These are phyloP conservation scores for Trichosanthes truncata DNA, from an alignment of 306 rosid genomes.

Conservation along the genomic window DNA sequence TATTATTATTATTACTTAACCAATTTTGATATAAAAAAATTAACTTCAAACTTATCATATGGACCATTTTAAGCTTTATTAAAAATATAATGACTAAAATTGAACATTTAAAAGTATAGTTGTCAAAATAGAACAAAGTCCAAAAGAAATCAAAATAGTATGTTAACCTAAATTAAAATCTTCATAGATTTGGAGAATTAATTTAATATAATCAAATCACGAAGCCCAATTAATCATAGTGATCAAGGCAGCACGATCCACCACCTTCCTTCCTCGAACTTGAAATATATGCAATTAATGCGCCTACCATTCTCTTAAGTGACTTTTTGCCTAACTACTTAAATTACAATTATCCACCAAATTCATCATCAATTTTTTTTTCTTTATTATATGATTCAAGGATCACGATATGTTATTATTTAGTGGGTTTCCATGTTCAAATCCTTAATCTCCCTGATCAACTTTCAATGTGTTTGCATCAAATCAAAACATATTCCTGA, in stretches of 20 bases:
- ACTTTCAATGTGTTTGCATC: neutral
- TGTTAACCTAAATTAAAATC: neutral
- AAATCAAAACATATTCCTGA: neutral
- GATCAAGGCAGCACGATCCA: conserved; percentile 7
- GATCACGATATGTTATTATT: neutral
- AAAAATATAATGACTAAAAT: too few species aligned
- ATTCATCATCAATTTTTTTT: neutral
- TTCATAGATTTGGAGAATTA: neutral
- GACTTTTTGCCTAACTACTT: neutral
- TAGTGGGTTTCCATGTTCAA: neutral
- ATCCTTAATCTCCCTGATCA: neutral
- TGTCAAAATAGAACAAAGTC: too few species aligned
- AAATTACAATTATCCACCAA: neutral
- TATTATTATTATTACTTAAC: too few species aligned
- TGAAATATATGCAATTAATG: neutral
- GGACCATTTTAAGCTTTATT: too few species aligned
- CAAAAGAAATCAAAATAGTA: too few species aligned
- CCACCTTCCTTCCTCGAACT: neutral
- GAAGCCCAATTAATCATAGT: neutral
- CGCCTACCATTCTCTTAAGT: neutral
- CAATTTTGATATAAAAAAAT: too few species aligned
- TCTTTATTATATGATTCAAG: neutral
- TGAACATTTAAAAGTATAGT: too few species aligned
- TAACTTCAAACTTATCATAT: too few species aligned
- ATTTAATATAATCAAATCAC: neutral